Conservation (phyloP, 116 monocot genomes). For the Cymodocea nodosa region DNA sequence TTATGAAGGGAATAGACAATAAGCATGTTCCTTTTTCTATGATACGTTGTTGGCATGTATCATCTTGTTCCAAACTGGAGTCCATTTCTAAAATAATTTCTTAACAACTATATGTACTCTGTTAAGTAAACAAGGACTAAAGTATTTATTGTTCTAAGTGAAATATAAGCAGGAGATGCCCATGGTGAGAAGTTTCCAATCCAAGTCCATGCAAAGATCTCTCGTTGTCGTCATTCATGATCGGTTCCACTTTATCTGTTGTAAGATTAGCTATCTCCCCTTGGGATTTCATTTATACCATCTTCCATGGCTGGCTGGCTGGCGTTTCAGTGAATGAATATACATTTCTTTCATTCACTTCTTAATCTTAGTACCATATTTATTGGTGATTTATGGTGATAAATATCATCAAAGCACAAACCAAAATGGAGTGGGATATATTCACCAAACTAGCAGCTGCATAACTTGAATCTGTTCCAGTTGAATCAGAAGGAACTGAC, state of each 20-base stretch:
- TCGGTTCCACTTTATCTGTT: background rate
- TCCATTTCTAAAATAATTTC: no score
- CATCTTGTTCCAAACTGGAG: no score
- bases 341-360: constrained; percentile 2
- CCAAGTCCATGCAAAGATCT: background rate
- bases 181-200: background rate
- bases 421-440: background rate
- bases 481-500: constrained; percentile 6
- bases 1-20: no score
- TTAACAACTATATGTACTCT: no score
- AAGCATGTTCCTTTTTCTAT: no score
- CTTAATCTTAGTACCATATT: background rate
- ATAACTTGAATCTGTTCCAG: constrained; percentile 3
- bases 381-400: background rate
- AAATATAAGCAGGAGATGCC: background rate
- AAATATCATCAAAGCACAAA: background rate
- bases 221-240: background rate
- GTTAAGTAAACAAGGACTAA: background rate
- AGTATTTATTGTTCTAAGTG: background rate
- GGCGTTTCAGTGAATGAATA: background rate
- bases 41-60: no score
- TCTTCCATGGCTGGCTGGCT: background rate
- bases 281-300: background rate
- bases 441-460: background rate
- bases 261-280: background rate